phyloP scores from a whole-genome alignment of 78 protist species.

The Dictyostelium capitatum region DNA sequence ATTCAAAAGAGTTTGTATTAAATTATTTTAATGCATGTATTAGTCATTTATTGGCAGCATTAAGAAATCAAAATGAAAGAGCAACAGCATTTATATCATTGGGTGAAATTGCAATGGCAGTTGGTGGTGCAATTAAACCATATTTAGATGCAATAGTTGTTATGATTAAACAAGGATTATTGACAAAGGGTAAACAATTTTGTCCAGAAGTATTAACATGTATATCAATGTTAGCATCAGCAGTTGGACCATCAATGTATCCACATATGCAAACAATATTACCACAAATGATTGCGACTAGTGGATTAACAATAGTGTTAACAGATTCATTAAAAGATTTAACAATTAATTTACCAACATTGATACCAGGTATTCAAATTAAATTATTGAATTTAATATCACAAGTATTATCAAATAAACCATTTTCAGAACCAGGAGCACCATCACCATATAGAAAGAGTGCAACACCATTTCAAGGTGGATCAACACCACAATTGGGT shows the following conservation, averaged over 20 bases:
- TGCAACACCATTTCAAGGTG: slow-evolving; percentile 62
- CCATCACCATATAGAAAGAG: slow-evolving; percentile 49
- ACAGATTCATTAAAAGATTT: slow-evolving; percentile 58
- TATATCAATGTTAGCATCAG: slow-evolving; percentile 76
- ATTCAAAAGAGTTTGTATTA: slow-evolving; percentile 62
- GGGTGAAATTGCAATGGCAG: slow-evolving; percentile 82
- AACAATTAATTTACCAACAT: slow-evolving; percentile 56
- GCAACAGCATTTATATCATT: slow-evolving; percentile 58
- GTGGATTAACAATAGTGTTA: slow-evolving; percentile 52
- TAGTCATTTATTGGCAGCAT: slow-evolving; percentile 55
- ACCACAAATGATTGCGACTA: slow-evolving; percentile 57
- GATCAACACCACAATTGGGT: slow-evolving; percentile 7
- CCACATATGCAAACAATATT: slow-evolving; percentile 37
- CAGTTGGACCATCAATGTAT: slow-evolving; percentile 55
- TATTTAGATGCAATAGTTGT: slow-evolving; percentile 61
- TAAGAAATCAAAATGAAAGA: slow-evolving; percentile 64
- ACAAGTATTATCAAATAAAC: slow-evolving; percentile 42
- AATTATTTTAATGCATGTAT: slow-evolving; percentile 68
- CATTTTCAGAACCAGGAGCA: slow-evolving; percentile 53
- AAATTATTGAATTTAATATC: slow-evolving; percentile 37
- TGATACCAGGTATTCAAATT: slow-evolving; percentile 78
- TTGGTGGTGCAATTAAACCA: slow-evolving; percentile 54
- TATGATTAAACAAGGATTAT: slow-evolving; percentile 22
- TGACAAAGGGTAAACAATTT: slow-evolving; percentile 62
- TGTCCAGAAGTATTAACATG: slow-evolving; percentile 86